Percentiles rank a stretch among this genome's conserved stretches.
These are phyloP conservation scores for Nepenthes mirabilis DNA, from an alignment of 148 eudicot species.

Conservation along the genomic window DNA sequence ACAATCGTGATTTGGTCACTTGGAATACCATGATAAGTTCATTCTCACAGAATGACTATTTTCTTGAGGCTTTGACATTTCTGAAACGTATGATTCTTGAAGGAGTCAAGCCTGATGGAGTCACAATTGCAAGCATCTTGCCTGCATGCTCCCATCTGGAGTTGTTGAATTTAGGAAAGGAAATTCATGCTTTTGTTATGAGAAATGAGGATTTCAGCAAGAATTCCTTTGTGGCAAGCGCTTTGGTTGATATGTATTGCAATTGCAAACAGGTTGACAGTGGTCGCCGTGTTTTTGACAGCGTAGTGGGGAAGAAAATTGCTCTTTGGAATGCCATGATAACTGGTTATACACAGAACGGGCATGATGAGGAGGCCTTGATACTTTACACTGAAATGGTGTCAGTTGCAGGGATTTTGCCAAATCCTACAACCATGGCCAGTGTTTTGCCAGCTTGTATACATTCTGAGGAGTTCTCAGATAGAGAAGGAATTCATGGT, in stretches of 20 bases:
- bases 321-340: slow-evolving; percentile 83
- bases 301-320: slow-evolving; percentile 24
- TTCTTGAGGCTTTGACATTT: slow-evolving; percentile 40
- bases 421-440: slow-evolving; percentile 75
- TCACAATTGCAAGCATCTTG: slow-evolving; percentile 67
- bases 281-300: slow-evolving; percentile 43
- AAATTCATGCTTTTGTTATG: slow-evolving; percentile 68
- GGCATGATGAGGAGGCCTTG: slow-evolving; percentile 48
- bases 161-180: slow-evolving; percentile 61
- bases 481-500: slow-evolving; percentile 62
- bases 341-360: slow-evolving; percentile 74
- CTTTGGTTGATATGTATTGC: slow-evolving; percentile 89
- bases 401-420: slow-evolving; percentile 31
- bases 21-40: slow-evolving; percentile 82
- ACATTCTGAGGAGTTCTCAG: slow-evolving; percentile 40
- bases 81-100: slow-evolving; percentile 38
- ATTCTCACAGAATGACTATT: slow-evolving; percentile 49
- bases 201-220: slow-evolving; percentile 36
- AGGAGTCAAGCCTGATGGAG: slow-evolving; percentile 64
- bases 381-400: slow-evolving; percentile 54
- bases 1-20: slow-evolving; percentile 54
- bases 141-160: slow-evolving; percentile 84
- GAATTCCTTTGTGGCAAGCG: slow-evolving; percentile 67
- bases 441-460: slow-evolving; percentile 79
- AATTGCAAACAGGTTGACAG: slow-evolving; percentile 53